A percentile compares a stretch with the other conserved stretches of the same genome.
Conservation (phyloP, 768 basidiomycete species). For the Lentinula guzmanii region DNA sequence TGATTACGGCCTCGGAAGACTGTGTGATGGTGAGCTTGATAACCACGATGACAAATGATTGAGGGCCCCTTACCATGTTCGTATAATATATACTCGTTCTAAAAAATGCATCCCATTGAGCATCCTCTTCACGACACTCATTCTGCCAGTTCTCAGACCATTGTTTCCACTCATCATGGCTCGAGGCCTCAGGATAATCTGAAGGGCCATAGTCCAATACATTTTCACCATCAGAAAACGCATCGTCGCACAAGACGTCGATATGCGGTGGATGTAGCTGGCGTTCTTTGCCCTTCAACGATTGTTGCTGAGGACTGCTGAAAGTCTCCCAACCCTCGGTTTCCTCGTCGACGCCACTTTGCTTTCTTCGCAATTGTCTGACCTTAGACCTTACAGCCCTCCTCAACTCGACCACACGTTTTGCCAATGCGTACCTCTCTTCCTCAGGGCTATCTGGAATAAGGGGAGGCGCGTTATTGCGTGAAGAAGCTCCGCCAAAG, state of each 20-base stretch:
- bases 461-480: not conserved
- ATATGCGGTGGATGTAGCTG: conserved; percentile 27
- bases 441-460: conserved; percentile 46
- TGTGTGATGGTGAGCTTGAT: conserved; percentile 22
- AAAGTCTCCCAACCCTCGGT: not conserved
- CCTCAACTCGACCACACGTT: conserved; percentile 69
- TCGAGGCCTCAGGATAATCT: not conserved
- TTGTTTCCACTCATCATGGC: not conserved
- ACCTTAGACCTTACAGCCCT: not conserved
- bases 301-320: not conserved
- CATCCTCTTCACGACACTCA: conserved; percentile 51
- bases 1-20: conserved; percentile 75
- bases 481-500: not conserved
- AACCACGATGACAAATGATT: not conserved
- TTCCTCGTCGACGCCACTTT: not conserved
- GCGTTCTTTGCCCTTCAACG: conserved; percentile 19
- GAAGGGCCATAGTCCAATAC: not conserved
- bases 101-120: conserved; percentile 67
- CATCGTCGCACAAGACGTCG: conserved; percentile 7
- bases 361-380: not conserved
- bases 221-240: not conserved
- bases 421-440: conserved; percentile 76
- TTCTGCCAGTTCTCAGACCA: not conserved
- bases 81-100: conserved; percentile 74
- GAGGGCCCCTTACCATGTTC: conserved; percentile 58